Evolutionary conservation across 345 rosid genomes (phyloP).

Genomic region (Litchi chinensis): DNA sequence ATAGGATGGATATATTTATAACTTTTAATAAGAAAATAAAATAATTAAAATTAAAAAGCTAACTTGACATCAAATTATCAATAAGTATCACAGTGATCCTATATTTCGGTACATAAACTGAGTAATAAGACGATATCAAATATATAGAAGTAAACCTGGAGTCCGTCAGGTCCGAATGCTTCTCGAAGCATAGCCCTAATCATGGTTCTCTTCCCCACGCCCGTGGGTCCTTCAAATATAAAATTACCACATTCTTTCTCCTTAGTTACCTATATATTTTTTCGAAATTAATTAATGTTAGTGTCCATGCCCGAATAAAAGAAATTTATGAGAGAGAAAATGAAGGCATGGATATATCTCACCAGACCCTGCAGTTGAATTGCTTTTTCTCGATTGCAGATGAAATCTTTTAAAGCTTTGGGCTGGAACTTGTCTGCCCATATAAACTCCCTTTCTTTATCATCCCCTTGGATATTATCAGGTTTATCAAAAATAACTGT

Average conservation of each 20-base stretch:
- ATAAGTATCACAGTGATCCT: too few species aligned
- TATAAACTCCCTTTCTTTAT: conserved; percentile 24
- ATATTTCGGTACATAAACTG: too few species aligned
- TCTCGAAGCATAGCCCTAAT: conserved; percentile 59
- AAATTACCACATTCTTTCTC: conserved; percentile 37
- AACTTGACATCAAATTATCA: too few species aligned
- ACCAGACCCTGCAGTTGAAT: conserved; percentile 38
- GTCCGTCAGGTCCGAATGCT: conserved; percentile 45
- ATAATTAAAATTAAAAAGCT: too few species aligned
- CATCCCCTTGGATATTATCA: background rate
- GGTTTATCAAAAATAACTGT: background rate
- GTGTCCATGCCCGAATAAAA: background rate
- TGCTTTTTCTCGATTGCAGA: conserved; percentile 56
- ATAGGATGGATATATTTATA: too few species aligned
- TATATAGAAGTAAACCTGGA: conserved; percentile 35
- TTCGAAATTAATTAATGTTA: too few species aligned
- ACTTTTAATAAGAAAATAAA: too few species aligned
- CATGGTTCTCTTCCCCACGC: conserved; percentile 72
- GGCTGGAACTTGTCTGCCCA: conserved; percentile 60
- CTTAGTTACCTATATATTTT: conserved; percentile 13
- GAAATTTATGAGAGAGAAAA: background rate
- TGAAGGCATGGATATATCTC: background rate
- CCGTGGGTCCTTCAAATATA: conserved; percentile 65
- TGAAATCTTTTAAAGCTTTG: conserved; percentile 47
- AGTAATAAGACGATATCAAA: too few species aligned